phyloP scores from a whole-genome alignment of 345 rosid genomes.

The Euphorbia peplus region DNA sequence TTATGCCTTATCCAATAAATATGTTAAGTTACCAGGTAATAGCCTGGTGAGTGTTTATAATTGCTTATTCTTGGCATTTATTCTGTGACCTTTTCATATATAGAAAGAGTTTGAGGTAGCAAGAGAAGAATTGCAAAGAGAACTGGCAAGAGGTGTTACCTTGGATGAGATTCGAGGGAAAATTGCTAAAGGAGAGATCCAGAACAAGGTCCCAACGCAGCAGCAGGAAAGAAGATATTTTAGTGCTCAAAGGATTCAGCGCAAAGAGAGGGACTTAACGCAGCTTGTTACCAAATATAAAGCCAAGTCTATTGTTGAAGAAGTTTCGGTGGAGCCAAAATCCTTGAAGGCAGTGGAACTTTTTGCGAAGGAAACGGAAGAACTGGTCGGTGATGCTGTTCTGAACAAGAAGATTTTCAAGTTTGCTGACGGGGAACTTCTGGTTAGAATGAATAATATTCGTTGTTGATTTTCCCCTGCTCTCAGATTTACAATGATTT shows the following conservation, averaged over 20 bases:
- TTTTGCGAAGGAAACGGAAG: conserved; percentile 59
- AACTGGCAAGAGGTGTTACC: conserved; percentile 51
- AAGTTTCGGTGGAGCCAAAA: conserved; percentile 43
- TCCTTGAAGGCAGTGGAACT: conserved; percentile 55
- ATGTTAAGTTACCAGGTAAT: neutral
- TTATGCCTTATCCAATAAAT: neutral
- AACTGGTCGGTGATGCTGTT: conserved; percentile 43
- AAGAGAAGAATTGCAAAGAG: conserved; percentile 56
- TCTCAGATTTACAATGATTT: neutral
- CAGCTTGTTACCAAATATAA: conserved; percentile 55
- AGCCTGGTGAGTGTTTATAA: neutral
- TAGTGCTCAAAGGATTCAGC: conserved; percentile 58
- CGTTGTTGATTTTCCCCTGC: conserved; percentile 5
- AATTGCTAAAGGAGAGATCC: conserved; percentile 51
- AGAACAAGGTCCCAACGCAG: conserved; percentile 42
- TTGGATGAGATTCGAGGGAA: conserved; percentile 53
- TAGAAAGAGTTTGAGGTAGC: conserved; percentile 74
- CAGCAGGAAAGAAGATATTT: conserved; percentile 35
- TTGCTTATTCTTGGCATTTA: conserved; percentile 9
- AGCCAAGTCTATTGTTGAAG: conserved; percentile 37
- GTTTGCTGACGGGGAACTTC: conserved; percentile 59
- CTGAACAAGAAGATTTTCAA: conserved; percentile 64
- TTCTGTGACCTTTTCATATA: conserved; percentile 3
- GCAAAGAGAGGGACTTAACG: conserved; percentile 65
- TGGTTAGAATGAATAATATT: conserved; percentile 53